Conservation (phyloP, 2,329 filamentous ascomycete species). For the Helotiales sp. region DNA sequence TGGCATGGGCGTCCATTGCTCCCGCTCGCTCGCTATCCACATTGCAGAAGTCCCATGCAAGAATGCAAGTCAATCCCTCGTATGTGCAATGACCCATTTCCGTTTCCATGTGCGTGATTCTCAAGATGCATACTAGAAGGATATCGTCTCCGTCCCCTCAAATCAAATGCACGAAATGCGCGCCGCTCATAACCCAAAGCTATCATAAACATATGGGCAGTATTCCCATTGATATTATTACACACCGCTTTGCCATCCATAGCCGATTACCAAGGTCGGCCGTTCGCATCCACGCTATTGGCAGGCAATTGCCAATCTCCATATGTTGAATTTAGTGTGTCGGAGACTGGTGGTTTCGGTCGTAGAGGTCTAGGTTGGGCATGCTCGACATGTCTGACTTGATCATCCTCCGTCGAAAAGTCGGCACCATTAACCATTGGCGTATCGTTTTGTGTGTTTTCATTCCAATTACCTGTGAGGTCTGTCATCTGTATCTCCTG, state of each 20-base stretch:
- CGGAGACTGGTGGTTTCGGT: constrained; percentile 3
- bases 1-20: not conserved
- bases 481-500: constrained; percentile 19
- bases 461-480: constrained; percentile 8
- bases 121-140: not conserved
- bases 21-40: not conserved
- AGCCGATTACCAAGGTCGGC: not conserved
- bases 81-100: not conserved
- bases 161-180: not conserved
- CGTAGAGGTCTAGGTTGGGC: constrained; percentile 1
- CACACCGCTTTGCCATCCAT: not conserved
- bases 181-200: not conserved
- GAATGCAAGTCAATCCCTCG: not conserved
- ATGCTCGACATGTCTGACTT: constrained; percentile 13
- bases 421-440: constrained; percentile 5
- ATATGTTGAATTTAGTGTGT: not conserved
- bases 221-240: not conserved
- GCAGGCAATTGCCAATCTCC: not conserved
- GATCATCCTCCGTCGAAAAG: not conserved
- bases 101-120: not conserved
- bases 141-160: not conserved
- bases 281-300: not conserved
- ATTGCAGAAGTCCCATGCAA: not conserved
- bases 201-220: not conserved
- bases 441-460: not conserved